Evolutionary conservation across 2,329 filamentous ascomycete genomes (phyloP).

Genomic region (Hypoxylon sp.): DNA sequence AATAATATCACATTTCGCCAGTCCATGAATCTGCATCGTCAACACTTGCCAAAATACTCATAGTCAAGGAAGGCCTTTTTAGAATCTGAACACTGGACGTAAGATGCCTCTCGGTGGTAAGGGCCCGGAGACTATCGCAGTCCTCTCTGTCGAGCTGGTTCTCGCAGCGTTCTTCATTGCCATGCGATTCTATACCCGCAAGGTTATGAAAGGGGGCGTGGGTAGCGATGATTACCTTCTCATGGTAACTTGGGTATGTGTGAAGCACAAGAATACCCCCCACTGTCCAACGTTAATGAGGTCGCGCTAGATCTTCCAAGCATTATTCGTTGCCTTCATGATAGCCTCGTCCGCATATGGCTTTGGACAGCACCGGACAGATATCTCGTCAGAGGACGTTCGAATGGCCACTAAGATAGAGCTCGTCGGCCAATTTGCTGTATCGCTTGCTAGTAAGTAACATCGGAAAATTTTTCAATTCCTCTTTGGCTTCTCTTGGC

Average conservation of each 20-base stretch:
- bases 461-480: not conserved
- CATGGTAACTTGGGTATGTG: slow-evolving; percentile 29
- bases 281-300: not conserved
- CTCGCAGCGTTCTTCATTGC: slow-evolving; percentile 24
- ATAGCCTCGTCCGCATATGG: slow-evolving; percentile 30
- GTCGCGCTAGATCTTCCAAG: slow-evolving; percentile 23
- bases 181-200: slow-evolving; percentile 23
- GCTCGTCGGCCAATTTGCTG: slow-evolving; percentile 28
- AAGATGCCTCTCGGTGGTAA: slow-evolving; percentile 34
- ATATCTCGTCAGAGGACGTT: slow-evolving; percentile 24
- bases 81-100: not conserved
- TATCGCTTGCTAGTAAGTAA: slow-evolving; percentile 27
- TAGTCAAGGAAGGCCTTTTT: not conserved
- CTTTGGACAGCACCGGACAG: slow-evolving; percentile 34
- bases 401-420: slow-evolving; percentile 33
- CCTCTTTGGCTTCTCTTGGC: not conserved
- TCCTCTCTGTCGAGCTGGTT: slow-evolving; percentile 22
- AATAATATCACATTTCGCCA: not conserved
- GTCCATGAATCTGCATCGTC: not conserved
- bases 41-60: not conserved
- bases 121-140: slow-evolving; percentile 25
- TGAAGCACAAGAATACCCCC: not conserved
- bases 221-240: slow-evolving; percentile 37
- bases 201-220: slow-evolving; percentile 17
- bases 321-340: slow-evolving; percentile 20